phyloP scores from a whole-genome alignment of 176 grass and related monocot genomes.

The Elaeis guineensis region DNA sequence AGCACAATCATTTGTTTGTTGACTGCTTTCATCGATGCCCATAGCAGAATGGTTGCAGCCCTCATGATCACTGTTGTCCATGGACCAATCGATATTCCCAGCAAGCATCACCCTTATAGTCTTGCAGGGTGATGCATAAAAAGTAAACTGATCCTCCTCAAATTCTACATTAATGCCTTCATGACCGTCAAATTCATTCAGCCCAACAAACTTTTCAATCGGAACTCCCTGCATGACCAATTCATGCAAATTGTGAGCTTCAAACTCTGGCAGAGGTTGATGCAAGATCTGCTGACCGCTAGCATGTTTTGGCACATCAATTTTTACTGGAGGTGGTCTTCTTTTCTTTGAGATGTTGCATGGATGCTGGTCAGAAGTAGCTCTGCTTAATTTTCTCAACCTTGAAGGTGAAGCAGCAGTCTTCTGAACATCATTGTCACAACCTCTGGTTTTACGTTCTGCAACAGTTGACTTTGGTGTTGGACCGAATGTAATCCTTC shows the following conservation, averaged over 20 bases:
- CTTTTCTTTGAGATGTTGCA: too few relatives aligned
- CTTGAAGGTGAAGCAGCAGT: conserved; percentile 11
- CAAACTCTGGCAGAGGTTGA: conserved; percentile 1
- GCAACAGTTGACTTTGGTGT: too few relatives aligned
- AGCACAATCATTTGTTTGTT: too few relatives aligned
- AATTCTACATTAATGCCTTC: conserved; percentile 20
- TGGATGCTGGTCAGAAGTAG: not conserved
- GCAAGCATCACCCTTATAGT: conserved; percentile 6
- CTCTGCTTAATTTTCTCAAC: conserved; percentile 9
- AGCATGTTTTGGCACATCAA: too few relatives aligned
- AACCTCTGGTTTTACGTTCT: not conserved
- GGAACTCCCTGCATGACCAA: conserved; percentile 4
- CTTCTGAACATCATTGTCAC: not conserved
- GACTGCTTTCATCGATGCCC: too few relatives aligned
- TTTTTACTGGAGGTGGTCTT: too few relatives aligned
- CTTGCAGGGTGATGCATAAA: conserved; percentile 19
- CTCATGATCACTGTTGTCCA: too few relatives aligned
- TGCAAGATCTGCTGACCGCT: not conserved
- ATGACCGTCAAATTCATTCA: conserved; percentile 28
- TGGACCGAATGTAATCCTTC: too few relatives aligned
- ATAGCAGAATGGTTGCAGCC: too few relatives aligned
- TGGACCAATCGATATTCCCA: too few relatives aligned
- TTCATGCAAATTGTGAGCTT: conserved; percentile 5
- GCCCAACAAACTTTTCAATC: conserved; percentile 26
- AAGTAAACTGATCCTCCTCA: not conserved